Evolutionary conservation across 2,329 filamentous ascomycete genomes (phyloP).

Genomic region (Clonostachys sp.): DNA sequence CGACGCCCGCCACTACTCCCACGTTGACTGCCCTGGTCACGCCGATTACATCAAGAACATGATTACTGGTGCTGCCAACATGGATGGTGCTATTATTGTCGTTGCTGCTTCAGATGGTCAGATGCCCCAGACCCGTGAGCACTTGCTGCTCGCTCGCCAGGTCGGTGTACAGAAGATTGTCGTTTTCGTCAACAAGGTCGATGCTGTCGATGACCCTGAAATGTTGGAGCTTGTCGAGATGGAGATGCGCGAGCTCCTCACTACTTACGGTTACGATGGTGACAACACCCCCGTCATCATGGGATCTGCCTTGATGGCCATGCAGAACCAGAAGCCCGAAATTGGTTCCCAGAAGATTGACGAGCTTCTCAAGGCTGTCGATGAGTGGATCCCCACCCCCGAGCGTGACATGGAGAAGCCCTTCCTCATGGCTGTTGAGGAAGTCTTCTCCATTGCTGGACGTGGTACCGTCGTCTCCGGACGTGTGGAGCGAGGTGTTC

Average conservation of each 20-base stretch:
- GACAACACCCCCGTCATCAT: conserved; percentile 97
- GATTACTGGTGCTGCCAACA: conserved; percentile 99
- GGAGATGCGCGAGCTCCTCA: conserved; percentile 98
- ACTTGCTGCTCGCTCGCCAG: conserved; percentile 94
- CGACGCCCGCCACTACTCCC: conserved; percentile 91
- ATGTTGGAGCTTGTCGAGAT: conserved; percentile 99
- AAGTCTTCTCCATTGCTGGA: conserved; percentile 84
- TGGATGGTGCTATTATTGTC: conserved; percentile 98
- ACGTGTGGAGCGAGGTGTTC: conserved; percentile 89
- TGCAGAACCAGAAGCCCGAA: conserved; percentile 81
- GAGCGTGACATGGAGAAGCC: conserved; percentile 94
- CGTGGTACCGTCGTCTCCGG: conserved; percentile 96
- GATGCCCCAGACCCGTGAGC: conserved; percentile 99
- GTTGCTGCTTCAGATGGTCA: conserved; percentile 97
- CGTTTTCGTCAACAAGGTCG: conserved; percentile 99
- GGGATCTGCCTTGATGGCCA: conserved; percentile 91
- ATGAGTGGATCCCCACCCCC: conserved; percentile 94
- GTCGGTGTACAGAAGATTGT: conserved; percentile 98
- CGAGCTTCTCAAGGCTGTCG: conserved; percentile 83
- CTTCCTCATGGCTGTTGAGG: conserved; percentile 98
- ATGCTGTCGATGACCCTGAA: conserved; percentile 94
- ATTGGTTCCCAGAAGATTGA: conserved; percentile 87
- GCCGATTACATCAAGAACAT: conserved; percentile 99
- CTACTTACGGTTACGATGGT: conserved; percentile 91
- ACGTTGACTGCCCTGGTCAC: conserved; percentile 99